phyloP scores from a whole-genome alignment of 2,329 filamentous ascomycete species.

The Aspergillus ochraceoroseus region DNA sequence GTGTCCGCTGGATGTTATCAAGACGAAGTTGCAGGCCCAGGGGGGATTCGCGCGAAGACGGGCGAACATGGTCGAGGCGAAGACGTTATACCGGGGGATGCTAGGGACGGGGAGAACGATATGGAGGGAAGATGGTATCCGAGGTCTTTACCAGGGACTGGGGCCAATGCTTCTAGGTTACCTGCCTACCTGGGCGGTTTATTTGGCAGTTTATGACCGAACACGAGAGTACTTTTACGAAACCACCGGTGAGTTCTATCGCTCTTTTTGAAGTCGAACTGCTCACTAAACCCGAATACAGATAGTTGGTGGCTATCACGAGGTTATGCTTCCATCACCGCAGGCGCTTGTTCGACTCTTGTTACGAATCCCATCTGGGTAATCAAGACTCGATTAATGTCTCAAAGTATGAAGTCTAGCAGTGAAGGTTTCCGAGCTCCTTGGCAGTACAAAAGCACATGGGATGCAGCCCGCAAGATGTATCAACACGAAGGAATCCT shows the following conservation, averaged over 20 bases:
- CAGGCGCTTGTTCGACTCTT: constrained; percentile 86
- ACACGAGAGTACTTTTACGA: constrained; percentile 70
- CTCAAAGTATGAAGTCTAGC: constrained; percentile 62
- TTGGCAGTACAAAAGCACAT: constrained; percentile 87
- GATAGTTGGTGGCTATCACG: constrained; percentile 74
- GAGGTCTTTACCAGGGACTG: constrained; percentile 86
- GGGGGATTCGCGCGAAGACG: constrained; percentile 64
- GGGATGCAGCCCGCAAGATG: constrained; percentile 94
- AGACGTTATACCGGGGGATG: constrained; percentile 72
- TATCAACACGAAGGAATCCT: constrained; percentile 80
- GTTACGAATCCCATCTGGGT: constrained; percentile 99
- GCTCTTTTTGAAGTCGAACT: background rate
- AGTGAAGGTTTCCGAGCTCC: constrained; percentile 49
- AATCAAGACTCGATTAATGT: constrained; percentile 97
- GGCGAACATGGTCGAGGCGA: constrained; percentile 41
- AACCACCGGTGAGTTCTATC: constrained; percentile 54
- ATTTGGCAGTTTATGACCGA: constrained; percentile 92
- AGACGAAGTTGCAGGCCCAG: constrained; percentile 95
- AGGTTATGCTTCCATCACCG: constrained; percentile 83
- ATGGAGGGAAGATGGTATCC: constrained; percentile 79
- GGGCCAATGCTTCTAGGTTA: constrained; percentile 95
- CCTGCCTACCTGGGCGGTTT: constrained; percentile 95
- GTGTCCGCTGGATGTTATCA: constrained; percentile 96
- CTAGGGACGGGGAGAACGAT: constrained; percentile 81
- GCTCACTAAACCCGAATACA: constrained; percentile 32